Evolutionary conservation across 345 rosid species (phyloP).

Genomic region (Hypericum androsaemum): DNA sequence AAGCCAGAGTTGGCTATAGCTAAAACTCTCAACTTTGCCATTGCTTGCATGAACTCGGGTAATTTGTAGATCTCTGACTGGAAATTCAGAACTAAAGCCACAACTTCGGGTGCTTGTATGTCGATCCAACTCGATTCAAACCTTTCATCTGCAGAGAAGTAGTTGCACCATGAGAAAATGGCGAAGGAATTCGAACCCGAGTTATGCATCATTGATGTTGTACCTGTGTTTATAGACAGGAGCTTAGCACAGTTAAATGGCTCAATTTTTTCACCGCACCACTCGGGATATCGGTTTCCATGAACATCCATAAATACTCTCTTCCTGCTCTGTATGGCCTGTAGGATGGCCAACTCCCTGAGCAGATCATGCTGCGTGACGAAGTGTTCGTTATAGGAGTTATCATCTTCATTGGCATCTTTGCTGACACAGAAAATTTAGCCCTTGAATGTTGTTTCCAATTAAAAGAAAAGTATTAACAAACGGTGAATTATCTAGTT

Average conservation of each 20-base stretch:
- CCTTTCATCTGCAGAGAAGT: conserved; percentile 4
- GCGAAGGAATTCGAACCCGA: background rate
- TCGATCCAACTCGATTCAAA: background rate
- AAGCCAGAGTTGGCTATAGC: conserved; percentile 8
- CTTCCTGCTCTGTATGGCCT: conserved; percentile 2
- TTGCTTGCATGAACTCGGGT: conserved; percentile 11
- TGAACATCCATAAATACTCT: conserved; percentile 9
- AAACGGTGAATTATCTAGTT: background rate
- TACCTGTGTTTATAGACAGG: conserved; percentile 16
- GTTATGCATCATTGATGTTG: background rate
- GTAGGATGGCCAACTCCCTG: conserved; percentile 14
- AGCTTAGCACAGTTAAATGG: background rate
- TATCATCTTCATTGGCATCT: background rate
- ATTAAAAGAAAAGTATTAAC: background rate
- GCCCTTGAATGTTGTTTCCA: conserved; percentile 2
- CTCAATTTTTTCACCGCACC: conserved; percentile 4
- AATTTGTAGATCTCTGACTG: background rate
- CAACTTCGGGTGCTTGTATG: background rate
- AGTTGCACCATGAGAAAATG: background rate
- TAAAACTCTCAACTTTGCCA: conserved; percentile 13
- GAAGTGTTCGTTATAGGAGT: conserved; percentile 9
- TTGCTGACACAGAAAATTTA: background rate
- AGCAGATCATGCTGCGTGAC: conserved; percentile 16
- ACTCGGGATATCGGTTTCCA: conserved; percentile 6
- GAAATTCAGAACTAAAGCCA: background rate